A percentile compares a stretch with the other conserved stretches of the same genome.
Conservation (phyloP, 352 stramenopile genomes). For the Globisporangium emineosum region DNA sequence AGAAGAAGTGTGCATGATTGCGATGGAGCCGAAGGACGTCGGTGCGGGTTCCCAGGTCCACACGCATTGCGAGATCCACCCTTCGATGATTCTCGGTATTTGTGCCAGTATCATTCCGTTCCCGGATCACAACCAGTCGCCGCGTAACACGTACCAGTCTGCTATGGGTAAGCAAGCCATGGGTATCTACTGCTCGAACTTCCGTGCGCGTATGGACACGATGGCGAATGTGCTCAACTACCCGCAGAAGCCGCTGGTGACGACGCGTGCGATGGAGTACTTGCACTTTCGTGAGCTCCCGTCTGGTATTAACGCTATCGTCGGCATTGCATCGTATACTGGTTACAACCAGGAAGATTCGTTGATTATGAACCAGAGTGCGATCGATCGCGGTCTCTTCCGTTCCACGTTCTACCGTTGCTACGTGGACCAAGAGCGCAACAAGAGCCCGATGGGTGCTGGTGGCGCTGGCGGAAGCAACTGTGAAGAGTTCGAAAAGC, state of each 20-base stretch:
- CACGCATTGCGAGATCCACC: constrained; percentile 99
- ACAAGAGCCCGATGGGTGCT: constrained; percentile 78
- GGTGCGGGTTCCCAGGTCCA: constrained; percentile 92
- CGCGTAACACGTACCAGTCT: constrained; percentile 99
- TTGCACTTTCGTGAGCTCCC: constrained; percentile 98
- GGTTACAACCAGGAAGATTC: constrained; percentile 99
- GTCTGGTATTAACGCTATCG: constrained; percentile 97
- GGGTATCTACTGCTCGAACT: constrained; percentile 99
- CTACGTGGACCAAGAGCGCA: constrained; percentile 95
- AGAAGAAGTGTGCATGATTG: constrained; percentile 99
- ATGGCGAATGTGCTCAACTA: constrained; percentile 99
- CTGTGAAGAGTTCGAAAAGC: constrained; percentile 95
- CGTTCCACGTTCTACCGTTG: constrained; percentile 98
- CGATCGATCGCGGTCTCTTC: constrained; percentile 99
- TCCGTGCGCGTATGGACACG: constrained; percentile 99
- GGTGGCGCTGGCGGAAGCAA: constrained; percentile 58
- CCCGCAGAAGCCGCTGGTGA: constrained; percentile 98
- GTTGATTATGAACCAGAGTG: constrained; percentile 99
- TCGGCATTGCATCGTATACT: constrained; percentile 86
- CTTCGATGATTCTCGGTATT: constrained; percentile 99
- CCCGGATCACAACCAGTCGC: constrained; percentile 99
- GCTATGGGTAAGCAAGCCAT: constrained; percentile 99
- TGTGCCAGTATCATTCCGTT: constrained; percentile 99
- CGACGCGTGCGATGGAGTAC: constrained; percentile 99
- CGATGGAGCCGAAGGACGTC: constrained; percentile 97